phyloP scores from a whole-genome alignment of 768 basidiomycete genomes.

The Cyathus striatus region DNA sequence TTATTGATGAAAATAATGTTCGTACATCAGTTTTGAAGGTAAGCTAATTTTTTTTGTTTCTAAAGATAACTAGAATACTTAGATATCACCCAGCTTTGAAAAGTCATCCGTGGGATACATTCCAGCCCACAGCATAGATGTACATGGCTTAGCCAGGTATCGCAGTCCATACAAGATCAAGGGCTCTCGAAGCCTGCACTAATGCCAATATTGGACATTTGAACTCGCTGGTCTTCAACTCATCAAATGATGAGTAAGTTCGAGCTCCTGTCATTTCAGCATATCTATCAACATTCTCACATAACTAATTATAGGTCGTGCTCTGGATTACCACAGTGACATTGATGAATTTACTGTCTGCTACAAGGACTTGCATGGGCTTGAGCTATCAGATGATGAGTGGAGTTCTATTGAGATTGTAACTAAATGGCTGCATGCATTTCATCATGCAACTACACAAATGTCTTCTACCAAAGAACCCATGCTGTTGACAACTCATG shows the following conservation, averaged over 20 bases:
- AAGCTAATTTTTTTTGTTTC: conserved; percentile 7
- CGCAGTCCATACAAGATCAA: not conserved
- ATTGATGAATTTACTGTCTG: no score
- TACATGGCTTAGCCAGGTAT: conserved; percentile 13
- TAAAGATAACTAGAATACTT: no score
- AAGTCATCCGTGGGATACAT: conserved; percentile 14
- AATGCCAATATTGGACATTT: conserved; percentile 25
- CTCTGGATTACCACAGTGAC: conserved; percentile 12
- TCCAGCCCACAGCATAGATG: conserved; percentile 16
- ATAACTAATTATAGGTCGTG: conserved; percentile 13
- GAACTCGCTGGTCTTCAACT: conserved; percentile 27
- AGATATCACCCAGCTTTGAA: no score
- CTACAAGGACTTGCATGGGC: no score
- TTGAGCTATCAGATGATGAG: conserved; percentile 16
- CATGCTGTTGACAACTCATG: conserved; percentile 24
- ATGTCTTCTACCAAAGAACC: no score
- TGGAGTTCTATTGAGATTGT: conserved; percentile 19
- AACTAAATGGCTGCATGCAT: conserved; percentile 18
- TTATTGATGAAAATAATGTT: no score
- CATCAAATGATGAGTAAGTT: conserved; percentile 25
- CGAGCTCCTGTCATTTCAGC: not conserved
- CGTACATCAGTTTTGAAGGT: not conserved
- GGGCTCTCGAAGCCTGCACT: conserved; percentile 1
- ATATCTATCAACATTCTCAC: not conserved
- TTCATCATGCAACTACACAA: no score